phyloP scores from a whole-genome alignment of 352 stramenopile genomes.

The Pythium apleroticum region DNA sequence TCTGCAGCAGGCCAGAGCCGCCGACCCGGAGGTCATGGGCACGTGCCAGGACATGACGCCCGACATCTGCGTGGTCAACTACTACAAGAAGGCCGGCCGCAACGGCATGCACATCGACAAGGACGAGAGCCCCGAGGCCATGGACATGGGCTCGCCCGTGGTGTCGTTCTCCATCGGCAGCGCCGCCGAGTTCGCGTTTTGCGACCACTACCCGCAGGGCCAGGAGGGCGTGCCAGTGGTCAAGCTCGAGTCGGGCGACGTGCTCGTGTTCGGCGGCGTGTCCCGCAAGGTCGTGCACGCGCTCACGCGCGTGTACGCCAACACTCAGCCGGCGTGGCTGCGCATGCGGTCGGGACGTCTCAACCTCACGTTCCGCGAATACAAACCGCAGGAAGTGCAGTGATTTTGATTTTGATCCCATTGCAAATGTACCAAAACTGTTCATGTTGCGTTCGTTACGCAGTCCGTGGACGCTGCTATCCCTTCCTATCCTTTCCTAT shows the following conservation, averaged over 20 bases:
- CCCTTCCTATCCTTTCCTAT: no score
- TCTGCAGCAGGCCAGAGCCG: constrained; percentile 33
- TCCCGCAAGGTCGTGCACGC: constrained; percentile 62
- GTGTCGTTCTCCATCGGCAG: constrained; percentile 71
- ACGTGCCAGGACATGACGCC: constrained; percentile 41
- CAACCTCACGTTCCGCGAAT: constrained; percentile 76
- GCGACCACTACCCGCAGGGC: constrained; percentile 53
- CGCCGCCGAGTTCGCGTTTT: constrained; percentile 67
- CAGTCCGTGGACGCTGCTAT: neutral
- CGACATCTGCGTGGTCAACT: constrained; percentile 75
- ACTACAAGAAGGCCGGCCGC: constrained; percentile 71
- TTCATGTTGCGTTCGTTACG: neutral
- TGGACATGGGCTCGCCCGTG: constrained; percentile 62
- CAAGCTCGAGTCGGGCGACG: constrained; percentile 61
- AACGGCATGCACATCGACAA: constrained; percentile 81
- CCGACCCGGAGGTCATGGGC: constrained; percentile 52
- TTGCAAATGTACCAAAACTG: constrained; percentile 17
- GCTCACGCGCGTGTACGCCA: constrained; percentile 62
- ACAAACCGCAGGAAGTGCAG: constrained; percentile 32
- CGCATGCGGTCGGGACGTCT: constrained; percentile 59
- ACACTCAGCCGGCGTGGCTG: constrained; percentile 51
- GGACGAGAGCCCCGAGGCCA: constrained; percentile 59
- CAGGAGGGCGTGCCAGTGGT: constrained; percentile 57
- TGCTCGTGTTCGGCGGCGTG: constrained; percentile 69
- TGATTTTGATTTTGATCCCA: no score